phyloP scores from a whole-genome alignment of 495 filamentous ascomycete species.

The Tuber melanosporum region DNA sequence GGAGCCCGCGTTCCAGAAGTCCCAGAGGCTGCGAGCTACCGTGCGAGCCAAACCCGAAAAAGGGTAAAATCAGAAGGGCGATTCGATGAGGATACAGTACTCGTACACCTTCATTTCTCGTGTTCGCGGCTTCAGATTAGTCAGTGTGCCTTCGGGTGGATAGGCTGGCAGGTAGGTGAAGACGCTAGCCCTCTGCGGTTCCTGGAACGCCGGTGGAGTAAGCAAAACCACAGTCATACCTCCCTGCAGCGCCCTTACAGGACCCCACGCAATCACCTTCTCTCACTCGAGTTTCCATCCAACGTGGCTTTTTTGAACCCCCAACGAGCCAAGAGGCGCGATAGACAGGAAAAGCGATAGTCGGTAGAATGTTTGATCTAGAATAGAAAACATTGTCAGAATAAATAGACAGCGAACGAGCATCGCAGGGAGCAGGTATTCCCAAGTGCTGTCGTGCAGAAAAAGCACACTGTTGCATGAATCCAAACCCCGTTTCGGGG shows the following conservation, averaged over 20 bases:
- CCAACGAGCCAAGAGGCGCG: neutral
- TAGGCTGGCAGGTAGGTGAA: neutral
- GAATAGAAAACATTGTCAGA: neutral
- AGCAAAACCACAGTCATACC: neutral
- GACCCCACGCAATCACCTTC: neutral
- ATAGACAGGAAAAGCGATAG: neutral
- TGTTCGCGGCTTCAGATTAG: neutral
- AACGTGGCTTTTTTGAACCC: neutral
- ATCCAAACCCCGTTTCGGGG: neutral
- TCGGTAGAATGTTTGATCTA: neutral
- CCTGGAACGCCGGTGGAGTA: neutral
- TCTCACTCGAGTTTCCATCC: neutral
- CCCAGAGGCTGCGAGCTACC: neutral
- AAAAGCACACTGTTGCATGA: neutral
- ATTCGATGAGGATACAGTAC: neutral
- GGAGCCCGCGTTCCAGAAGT: neutral
- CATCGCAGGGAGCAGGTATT: neutral
- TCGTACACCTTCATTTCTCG: neutral
- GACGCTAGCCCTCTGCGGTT: neutral
- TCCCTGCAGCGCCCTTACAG: neutral
- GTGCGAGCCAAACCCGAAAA: neutral
- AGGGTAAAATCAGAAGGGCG: neutral
- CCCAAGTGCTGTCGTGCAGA: too few species aligned
- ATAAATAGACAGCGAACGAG: neutral
- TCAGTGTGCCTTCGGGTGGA: neutral